Conservation (phyloP, 2,329 filamentous ascomycete genomes). For the Fusarium tupiense region DNA sequence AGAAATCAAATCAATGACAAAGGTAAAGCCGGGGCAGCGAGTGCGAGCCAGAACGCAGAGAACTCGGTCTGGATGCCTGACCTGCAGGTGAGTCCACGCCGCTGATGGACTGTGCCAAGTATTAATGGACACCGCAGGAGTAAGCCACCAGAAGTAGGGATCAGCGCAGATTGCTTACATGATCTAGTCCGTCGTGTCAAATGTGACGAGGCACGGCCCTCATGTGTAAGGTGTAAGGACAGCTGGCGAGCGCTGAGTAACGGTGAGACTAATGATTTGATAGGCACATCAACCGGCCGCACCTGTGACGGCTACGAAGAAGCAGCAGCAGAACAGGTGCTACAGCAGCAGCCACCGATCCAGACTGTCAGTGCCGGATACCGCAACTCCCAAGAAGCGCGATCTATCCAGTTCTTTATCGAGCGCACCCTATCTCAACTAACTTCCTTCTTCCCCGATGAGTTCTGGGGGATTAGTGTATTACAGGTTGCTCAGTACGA, state of each 20-base stretch:
- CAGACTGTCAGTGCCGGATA: neutral
- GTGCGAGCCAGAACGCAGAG: neutral
- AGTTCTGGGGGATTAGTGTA: neutral
- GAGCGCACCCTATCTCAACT: neutral
- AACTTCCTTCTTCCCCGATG: neutral
- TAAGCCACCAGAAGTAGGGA: neutral
- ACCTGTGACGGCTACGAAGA: neutral
- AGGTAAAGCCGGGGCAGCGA: neutral
- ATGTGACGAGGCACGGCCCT: neutral
- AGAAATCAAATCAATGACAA: neutral
- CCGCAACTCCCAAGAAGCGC: neutral
- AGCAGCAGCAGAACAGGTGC: fast-evolving
- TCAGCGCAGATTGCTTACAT: neutral
- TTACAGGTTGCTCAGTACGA: neutral
- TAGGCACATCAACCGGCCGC: neutral
- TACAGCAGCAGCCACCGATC: neutral
- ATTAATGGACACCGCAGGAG: neutral
- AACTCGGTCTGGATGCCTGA: neutral
- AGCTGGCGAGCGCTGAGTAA: neutral
- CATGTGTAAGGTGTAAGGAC: neutral
- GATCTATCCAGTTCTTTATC: neutral
- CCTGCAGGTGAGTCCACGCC: neutral
- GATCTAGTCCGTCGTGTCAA: neutral
- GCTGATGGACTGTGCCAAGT: neutral
- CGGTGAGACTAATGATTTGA: neutral